Evolutionary conservation across 495 filamentous ascomycete species (phyloP), one percentile per base, ranked within the genome.

Genomic region (Polyplosphaeria fusca): DNA sequence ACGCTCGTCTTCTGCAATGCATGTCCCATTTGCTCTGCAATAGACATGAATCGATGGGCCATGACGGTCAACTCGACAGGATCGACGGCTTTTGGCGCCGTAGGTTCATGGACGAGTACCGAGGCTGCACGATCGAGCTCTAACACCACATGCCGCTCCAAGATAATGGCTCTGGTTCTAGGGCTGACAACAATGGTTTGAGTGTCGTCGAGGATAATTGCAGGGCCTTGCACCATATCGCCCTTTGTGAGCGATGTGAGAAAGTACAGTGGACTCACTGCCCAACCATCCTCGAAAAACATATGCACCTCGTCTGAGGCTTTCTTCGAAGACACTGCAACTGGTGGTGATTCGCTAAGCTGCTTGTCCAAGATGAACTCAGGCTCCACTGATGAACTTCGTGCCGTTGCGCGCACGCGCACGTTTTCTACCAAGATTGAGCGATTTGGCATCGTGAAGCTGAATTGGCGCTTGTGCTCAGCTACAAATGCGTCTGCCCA

Each of bases 351-450:
- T 28, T 48, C 43, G 4, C 46, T 24, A 1, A 55, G 52, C 32
- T 47, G 26, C 13, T 44, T 38, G 4, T 51, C 32, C n/a, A 49
- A 30, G 4, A 27, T 40, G 20, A 50, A 41, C 16, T 37, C 27
- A 13, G 49, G 49, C 24, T 52, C 38, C 1, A 18, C 38, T 30
- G 55, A 59, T 1, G 52, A 46, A 18, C 52, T 55, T 27, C 49
- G 30, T 9, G 49, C 47, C 14, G 38, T 46, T 7, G 74, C 49
- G 7, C 49, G 49, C 11, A 80, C 77, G 41, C 79, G 76, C 23
- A 81, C 70, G 46, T 80, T 76, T 39, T 82, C 79, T 3, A 82
- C 76, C 2, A 81, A 59, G 22, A 82, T 73, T 0, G 73, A 62
- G 12, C 76, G 66, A 5, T 74, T 74, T 4, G 76, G 78, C 46